Evolutionary conservation across 805 yeast genomes (phyloP), one percentile per base, ranked within the genome.

Genomic region (Wickerhamomyces tratensis): DNA sequence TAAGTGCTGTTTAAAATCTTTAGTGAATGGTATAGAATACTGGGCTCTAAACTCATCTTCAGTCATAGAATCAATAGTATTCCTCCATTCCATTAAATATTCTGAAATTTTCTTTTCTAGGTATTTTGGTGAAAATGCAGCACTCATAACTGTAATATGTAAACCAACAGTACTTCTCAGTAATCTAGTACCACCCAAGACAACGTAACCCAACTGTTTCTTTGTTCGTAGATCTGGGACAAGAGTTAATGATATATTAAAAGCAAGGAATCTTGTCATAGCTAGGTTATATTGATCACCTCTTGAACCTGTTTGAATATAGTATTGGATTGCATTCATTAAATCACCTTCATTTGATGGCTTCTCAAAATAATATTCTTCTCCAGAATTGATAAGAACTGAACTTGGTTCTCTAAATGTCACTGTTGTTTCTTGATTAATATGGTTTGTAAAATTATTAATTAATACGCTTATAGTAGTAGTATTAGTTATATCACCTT

Each of bases 121-220:
- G 9, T 58, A 60, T 1, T 52, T 51, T 2, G 80, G 72, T 0
- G 62, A 44, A 41, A 64, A 64, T 2, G 59, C 61, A 13, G 72
- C 70, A 47, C 86, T 77, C 67, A 79, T 71, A 0, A 80, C 57
- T 1, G 75, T 64, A 10, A 83, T 58, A 49, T 77, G 81, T 5
- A 82, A 45, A 1, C 91, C 91, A 31, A 73, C 57, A 0, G 79
- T 71, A 25, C 68, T 65, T 42, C 78, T 63, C 29, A 76, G 56
- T 1, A 72, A 50, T 45, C 84, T 61, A 26, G 70, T 43, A 0
- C 87, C 87, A 20, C 79, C 74, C n/a, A 71, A 49, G 0, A 80
- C 76, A 6, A 71, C 66, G 53, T 83, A 83, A 0, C 86, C 89
- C 42, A 83, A 56, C 47, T 77, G 83, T 44, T 68, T 69, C 49